Conservation (phyloP, 202 grass and related monocot genomes). For the Bolboschoenoplectus hybrid region DNA sequence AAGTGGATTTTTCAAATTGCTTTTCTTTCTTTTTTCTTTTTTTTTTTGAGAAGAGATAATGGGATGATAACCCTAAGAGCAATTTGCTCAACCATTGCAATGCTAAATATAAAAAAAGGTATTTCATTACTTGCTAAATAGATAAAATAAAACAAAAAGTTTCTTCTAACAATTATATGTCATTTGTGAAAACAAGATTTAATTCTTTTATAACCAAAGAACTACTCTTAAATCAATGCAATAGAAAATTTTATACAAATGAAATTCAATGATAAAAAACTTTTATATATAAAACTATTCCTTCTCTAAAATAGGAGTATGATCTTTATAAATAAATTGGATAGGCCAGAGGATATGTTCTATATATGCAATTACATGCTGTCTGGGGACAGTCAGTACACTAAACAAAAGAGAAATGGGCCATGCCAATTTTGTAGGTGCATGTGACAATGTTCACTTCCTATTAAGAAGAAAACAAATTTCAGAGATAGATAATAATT, state of each 20-base stretch:
- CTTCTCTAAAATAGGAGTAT: not conserved
- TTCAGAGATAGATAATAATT: not conserved
- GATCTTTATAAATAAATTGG: not conserved
- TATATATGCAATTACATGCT: constrained; percentile 17
- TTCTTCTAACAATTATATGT: not conserved
- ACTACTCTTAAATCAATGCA: not conserved
- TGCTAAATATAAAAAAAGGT: not conserved
- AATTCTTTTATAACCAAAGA: not conserved
- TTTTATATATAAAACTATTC: not conserved
- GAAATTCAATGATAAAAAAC: not conserved
- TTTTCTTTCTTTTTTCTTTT: not conserved
- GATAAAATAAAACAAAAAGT: not conserved
- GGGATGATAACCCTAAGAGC: not conserved
- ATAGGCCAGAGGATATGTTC: not conserved
- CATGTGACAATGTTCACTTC: constrained; percentile 39
- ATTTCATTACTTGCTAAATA: not conserved
- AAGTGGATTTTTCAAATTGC: not conserved
- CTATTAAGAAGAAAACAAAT: constrained; percentile 30
- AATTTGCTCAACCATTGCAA: not conserved
- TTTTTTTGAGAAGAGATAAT: constrained; percentile 5
- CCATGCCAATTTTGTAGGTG: constrained; percentile 17
- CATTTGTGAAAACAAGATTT: not conserved
- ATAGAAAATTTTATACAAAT: not conserved
- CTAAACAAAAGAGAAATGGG: constrained; percentile 28
- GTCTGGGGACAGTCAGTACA: constrained; percentile 19